Evolutionary conservation across 108 stramenopile species (phyloP).

Genomic region (Stephanodiscus triporus): DNA sequence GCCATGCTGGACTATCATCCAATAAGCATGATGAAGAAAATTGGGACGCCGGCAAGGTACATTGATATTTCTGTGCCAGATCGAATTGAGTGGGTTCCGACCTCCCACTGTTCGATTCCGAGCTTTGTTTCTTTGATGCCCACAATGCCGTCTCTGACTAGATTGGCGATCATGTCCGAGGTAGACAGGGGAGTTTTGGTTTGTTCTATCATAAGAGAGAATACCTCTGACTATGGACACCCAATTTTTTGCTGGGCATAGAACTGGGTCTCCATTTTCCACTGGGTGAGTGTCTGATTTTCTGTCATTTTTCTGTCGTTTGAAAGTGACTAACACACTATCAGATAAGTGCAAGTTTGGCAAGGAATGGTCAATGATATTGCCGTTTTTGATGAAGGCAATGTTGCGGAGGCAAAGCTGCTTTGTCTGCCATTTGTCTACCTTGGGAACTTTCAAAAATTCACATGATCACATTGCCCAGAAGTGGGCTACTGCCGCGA

Average conservation of each 20-base stretch:
- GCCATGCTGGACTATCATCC: neutral
- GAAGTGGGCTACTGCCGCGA: neutral
- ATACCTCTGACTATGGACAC: neutral
- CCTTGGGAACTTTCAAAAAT: neutral
- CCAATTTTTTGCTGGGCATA: too few species aligned
- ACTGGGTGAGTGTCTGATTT: constrained; percentile 9
- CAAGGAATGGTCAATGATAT: neutral
- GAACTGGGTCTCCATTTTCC: neutral
- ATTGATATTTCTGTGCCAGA: constrained; percentile 21
- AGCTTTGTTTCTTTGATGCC: neutral
- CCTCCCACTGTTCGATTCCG: neutral
- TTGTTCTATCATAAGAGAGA: too few species aligned
- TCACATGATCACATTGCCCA: neutral
- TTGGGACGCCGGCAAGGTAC: constrained; percentile 14
- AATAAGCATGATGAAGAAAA: constrained; percentile 17
- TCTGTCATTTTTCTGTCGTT: constrained; percentile 9
- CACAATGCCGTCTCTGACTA: neutral
- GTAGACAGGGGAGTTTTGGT: neutral
- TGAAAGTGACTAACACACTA: constrained; percentile 26
- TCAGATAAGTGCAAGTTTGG: constrained; percentile 2
- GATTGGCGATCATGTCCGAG: neutral
- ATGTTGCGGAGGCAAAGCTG: neutral
- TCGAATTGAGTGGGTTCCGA: constrained; percentile 16
- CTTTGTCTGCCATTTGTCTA: neutral
- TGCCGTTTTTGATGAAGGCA: constrained; percentile 6